Conservation (phyloP, 2,329 filamentous ascomycete species). For the Cordyceps cicadae region DNA sequence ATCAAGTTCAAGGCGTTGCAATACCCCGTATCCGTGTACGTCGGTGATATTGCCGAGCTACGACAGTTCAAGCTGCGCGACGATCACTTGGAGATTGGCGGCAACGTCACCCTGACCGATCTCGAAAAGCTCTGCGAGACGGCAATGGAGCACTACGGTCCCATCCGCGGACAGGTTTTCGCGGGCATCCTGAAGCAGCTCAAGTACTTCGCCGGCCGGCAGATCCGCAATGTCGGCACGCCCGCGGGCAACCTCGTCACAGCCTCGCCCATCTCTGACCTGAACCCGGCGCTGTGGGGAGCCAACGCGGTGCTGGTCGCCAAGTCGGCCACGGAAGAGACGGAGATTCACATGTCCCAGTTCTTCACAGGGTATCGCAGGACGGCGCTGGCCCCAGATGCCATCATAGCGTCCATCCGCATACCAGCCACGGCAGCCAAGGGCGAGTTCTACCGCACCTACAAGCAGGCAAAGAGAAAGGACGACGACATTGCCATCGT, state of each 20-base stretch:
- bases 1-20: constrained; percentile 95
- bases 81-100: constrained; percentile 81
- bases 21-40: constrained; percentile 82
- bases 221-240: constrained; percentile 96
- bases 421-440: constrained; percentile 68
- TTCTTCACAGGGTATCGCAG: constrained; percentile 90
- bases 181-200: constrained; percentile 89
- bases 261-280: constrained; percentile 89
- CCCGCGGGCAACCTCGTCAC: constrained; percentile 91
- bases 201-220: constrained; percentile 86
- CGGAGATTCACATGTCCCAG: constrained; percentile 79
- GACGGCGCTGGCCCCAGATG: constrained; percentile 72
- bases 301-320: constrained; percentile 75
- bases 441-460: constrained; percentile 78
- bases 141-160: constrained; percentile 71
- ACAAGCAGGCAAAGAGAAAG: constrained; percentile 95
- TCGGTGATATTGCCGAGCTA: constrained; percentile 87
- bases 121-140: constrained; percentile 76
- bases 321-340: constrained; percentile 64
- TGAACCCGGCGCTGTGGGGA: constrained; percentile 90
- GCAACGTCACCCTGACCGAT: constrained; percentile 87
- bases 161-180: constrained; percentile 66
- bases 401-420: constrained; percentile 78
- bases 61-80: constrained; percentile 72
- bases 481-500: constrained; percentile 99